Percentiles rank a stretch among this genome's conserved stretches.
These are phyloP conservation scores for Cymodocea nodosa DNA, from an alignment of 116 monocot genomes.

Conservation along the genomic window DNA sequence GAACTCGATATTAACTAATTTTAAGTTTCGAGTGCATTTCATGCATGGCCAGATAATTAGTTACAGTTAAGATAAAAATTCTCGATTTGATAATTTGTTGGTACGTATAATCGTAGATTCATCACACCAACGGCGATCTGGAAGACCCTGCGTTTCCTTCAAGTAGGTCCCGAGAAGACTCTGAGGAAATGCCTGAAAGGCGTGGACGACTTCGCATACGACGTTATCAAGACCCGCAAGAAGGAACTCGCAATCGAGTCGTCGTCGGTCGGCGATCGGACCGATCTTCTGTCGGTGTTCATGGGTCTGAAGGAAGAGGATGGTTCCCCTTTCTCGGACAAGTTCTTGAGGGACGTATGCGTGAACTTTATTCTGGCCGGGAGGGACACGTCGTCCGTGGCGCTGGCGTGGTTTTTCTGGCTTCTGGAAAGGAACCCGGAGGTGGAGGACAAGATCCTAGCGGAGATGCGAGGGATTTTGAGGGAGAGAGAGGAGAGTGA, in stretches of 20 bases:
- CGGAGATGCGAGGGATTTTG: constrained; percentile 39
- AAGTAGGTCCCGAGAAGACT: constrained; percentile 43
- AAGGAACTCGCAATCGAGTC: constrained; percentile 36
- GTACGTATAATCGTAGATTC: too few relatives aligned
- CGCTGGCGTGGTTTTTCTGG: constrained; percentile 96
- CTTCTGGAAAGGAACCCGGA: constrained; percentile 34
- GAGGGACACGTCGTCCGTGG: constrained; percentile 85
- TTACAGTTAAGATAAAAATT: too few relatives aligned
- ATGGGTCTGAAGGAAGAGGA: constrained; percentile 46
- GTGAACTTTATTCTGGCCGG: constrained; percentile 94
- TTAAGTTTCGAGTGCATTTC: too few relatives aligned
- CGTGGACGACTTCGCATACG: constrained; percentile 80
- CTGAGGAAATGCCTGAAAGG: constrained; percentile 25
- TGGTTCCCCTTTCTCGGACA: constrained; percentile 42
- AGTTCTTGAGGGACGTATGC: constrained; percentile 78
- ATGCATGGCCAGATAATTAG: too few relatives aligned
- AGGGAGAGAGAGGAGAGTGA: constrained; percentile 15
- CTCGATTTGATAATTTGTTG: too few relatives aligned
- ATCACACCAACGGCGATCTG: constrained; percentile 64
- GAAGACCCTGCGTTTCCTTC: constrained; percentile 37
- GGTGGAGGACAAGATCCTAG: constrained; percentile 54
- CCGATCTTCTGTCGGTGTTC: constrained; percentile 68
- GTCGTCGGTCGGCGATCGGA: constrained; percentile 6
- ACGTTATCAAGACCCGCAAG: constrained; percentile 55
- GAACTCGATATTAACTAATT: not conserved